Percentiles rank a stretch among this genome's conserved stretches.
These are phyloP conservation scores for Plasmodium yoelii DNA, from an alignment of 169 alveolate genomes.

Conservation along the genomic window DNA sequence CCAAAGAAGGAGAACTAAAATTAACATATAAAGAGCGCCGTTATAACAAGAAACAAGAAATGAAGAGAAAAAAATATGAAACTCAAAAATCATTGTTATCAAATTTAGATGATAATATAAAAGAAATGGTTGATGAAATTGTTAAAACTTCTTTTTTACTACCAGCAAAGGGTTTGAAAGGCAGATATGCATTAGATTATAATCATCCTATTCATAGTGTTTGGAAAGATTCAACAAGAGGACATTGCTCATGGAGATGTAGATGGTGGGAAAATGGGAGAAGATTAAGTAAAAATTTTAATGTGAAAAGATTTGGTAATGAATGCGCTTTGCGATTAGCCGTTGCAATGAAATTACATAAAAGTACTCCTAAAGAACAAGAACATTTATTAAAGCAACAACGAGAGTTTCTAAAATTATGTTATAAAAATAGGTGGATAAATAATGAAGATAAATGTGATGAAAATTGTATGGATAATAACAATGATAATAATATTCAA, in stretches of 20 bases:
- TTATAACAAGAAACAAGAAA: conserved; percentile 3
- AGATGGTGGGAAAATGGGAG: conserved; percentile 90
- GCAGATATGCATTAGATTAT: conserved; percentile 82
- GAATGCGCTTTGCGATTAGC: conserved; percentile 87
- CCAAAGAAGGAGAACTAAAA: not conserved
- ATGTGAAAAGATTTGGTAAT: conserved; percentile 86
- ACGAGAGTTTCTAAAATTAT: conserved; percentile 77
- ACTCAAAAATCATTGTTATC: conserved; percentile 30
- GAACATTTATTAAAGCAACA: conserved; percentile 83
- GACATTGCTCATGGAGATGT: conserved; percentile 87
- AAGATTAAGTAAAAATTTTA: conserved; percentile 84
- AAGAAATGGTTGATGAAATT: conserved; percentile 83
- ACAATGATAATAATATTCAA: not conserved
- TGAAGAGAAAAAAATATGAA: conserved; percentile 23
- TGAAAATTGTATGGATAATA: not conserved
- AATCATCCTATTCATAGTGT: conserved; percentile 88
- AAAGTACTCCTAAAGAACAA: conserved; percentile 84
- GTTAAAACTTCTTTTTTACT: conserved; percentile 78
- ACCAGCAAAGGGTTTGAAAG: conserved; percentile 83
- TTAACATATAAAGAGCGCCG: not conserved
- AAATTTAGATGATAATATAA: conserved; percentile 76
- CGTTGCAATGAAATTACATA: conserved; percentile 82
- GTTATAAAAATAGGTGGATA: conserved; percentile 50
- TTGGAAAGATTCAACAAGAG: conserved; percentile 85
- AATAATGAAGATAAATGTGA: not conserved